Base-by-base conservation (phyloP, 1,284 basidiomycete species). In the Termitomyces sp. region DNA sequence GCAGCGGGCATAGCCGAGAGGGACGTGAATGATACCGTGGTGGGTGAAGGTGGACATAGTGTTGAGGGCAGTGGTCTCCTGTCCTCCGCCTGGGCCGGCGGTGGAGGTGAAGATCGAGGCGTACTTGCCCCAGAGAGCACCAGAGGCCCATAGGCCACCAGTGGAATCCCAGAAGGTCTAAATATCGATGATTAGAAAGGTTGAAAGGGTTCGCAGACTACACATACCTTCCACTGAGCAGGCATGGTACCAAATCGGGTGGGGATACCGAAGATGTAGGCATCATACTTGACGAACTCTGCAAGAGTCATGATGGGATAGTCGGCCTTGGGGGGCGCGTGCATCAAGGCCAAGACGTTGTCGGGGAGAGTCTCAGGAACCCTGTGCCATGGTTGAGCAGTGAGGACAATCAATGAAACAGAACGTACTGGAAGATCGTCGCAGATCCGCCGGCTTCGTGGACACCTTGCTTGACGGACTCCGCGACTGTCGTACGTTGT, bases 111-210 rank as follows among this genome's bases (percentile, higher is more conserved):
- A 91, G 52, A 85, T 70, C 51, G 81, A 78, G 5, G 80, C 92
- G 71, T 88, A 90, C 75, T 97, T 98, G 65, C 90, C 92, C 50
- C 80, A 70, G 49, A 96, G 82, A 0, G 76, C 80, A 52, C 90
- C 90, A 9, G 66, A 59, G 12, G 75, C 79, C 94, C 94, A 98
- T 42, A 90, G 77, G 2, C 68, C 71, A 60, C 92, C 92, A 10
- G 92, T 94, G 4, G 78, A 69, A 67, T 97, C 94, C 84, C 83
- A 88, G 78, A 90, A 89, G 1, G 80, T 73, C 86, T 91, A 24
- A 6, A 17, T 0, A 49, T 21, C 3, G 30, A 26, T 17, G 10
- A 47, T 64, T 19, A 41, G 39, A 31, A 26, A 38, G 12, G 13
- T 24, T 62, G 1, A 47, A 63, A 65, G n/a, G 24, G 5, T 36